These are phyloP conservation scores for Pulveroboletus sp. DNA, from an alignment of 768 basidiomycete species.

Conservation along the genomic window DNA sequence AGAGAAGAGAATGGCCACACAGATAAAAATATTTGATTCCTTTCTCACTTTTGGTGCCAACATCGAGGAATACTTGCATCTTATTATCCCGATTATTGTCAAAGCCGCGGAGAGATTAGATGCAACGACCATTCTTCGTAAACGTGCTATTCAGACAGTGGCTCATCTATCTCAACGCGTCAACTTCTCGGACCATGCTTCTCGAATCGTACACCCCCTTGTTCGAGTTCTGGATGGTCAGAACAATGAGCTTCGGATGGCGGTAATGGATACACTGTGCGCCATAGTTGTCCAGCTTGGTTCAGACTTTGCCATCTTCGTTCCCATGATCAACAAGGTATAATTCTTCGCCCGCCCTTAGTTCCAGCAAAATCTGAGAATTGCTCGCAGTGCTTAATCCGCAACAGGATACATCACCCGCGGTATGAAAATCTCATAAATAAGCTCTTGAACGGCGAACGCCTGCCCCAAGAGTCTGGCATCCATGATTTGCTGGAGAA, in stretches of 20 bases:
- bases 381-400: constrained; percentile 60
- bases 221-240: constrained; percentile 75
- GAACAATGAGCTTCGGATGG: constrained; percentile 75
- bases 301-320: constrained; percentile 95
- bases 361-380: neutral
- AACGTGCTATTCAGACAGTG: constrained; percentile 87
- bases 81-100: constrained; percentile 93
- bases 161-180: constrained; percentile 87
- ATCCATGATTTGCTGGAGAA: constrained; percentile 68
- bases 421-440: constrained; percentile 86
- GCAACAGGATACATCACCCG: constrained; percentile 72
- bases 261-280: constrained; percentile 91
- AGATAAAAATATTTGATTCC: constrained; percentile 91
- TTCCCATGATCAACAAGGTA: constrained; percentile 96
- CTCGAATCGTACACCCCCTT: constrained; percentile 93
- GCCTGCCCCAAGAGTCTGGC: constrained; percentile 80
- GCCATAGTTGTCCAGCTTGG: constrained; percentile 91
- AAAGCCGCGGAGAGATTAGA: constrained; percentile 84
- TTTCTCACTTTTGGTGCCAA: constrained; percentile 94
- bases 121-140: constrained; percentile 68
- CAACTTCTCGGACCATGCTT: constrained; percentile 97
- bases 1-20: constrained; percentile 72
- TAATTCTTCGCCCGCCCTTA: neutral
- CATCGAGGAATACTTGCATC: constrained; percentile 96
- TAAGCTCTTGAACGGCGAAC: constrained; percentile 89